Conservation (phyloP, 495 filamentous ascomycete genomes). For the Aspergillus bertholletiae region DNA sequence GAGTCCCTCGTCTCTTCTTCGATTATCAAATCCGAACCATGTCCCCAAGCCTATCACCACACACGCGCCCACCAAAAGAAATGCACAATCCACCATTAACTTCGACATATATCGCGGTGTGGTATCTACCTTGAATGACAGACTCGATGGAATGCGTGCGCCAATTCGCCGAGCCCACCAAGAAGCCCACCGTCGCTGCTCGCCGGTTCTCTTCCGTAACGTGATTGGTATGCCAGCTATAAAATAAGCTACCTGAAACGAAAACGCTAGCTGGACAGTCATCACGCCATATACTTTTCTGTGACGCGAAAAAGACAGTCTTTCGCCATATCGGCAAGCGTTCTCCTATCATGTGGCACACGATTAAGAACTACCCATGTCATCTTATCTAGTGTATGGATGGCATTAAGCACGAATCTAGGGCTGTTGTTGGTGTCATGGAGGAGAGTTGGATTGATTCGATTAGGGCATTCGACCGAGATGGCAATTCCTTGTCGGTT, state of each 20-base stretch:
- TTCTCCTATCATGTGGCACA: no score
- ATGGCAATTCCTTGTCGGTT: no score
- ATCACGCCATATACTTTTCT: constrained; percentile 57
- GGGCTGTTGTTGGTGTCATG: no score
- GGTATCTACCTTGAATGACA: constrained; percentile 62
- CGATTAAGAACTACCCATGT: no score
- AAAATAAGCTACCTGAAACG: constrained; percentile 47
- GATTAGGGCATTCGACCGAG: no score
- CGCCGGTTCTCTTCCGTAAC: constrained; percentile 61
- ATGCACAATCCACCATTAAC: constrained; percentile 60
- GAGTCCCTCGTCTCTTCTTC: constrained; percentile 48
- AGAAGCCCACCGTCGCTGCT: constrained; percentile 6
- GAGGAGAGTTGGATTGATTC: no score
- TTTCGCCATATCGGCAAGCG: no score
- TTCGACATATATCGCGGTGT: constrained; percentile 62
- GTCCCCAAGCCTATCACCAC: constrained; percentile 50
- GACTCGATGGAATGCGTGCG: constrained; percentile 61
- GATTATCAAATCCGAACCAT: constrained; percentile 63
- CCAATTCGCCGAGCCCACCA: constrained; percentile 57
- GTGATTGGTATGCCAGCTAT: constrained; percentile 64
- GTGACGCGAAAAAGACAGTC: no score
- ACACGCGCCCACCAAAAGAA: constrained; percentile 53
- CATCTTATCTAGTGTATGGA: no score
- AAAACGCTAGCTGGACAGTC: constrained; percentile 69
- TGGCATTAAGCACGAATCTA: no score